A percentile compares a stretch with the other conserved stretches of the same genome.
Conservation (phyloP, 257 asterid genomes). For the Plantago ovata region DNA sequence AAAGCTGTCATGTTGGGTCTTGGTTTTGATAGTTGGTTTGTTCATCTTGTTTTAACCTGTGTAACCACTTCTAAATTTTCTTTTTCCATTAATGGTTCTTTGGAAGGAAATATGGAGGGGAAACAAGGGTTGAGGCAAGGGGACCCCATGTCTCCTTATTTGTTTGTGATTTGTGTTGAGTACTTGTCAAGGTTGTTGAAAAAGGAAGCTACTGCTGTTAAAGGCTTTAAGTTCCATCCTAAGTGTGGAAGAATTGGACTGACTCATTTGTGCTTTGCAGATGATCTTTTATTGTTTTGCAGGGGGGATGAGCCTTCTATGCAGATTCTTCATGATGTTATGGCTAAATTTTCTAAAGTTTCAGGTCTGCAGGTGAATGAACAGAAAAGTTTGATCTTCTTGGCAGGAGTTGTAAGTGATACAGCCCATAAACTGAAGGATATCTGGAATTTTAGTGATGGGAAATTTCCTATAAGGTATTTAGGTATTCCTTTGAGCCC, state of each 20-base stretch:
- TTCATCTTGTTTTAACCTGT: background rate
- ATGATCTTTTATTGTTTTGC: background rate
- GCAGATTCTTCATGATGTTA: background rate
- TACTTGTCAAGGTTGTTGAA: background rate
- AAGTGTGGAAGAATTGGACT: background rate
- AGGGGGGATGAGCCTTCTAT: background rate
- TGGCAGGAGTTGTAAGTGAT: background rate
- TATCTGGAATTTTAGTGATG: background rate
- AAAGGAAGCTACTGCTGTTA: too few relatives aligned
- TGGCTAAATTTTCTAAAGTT: background rate
- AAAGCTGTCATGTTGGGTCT: background rate
- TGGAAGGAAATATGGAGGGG: background rate
- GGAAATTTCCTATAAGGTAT: too few relatives aligned
- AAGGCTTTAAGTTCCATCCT: background rate
- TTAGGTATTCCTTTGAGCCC: background rate
- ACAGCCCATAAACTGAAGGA: too few relatives aligned
- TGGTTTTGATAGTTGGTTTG: background rate
- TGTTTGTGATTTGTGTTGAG: background rate
- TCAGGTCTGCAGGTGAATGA: background rate
- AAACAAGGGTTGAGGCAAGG: background rate
- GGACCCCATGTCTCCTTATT: background rate
- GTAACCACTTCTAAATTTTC: background rate
- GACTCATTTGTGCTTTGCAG: background rate
- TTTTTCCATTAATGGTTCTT: background rate
- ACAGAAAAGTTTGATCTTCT: too few relatives aligned